Conservation (phyloP, 2,329 filamentous ascomycete species). For the Aspergillus alliaceus region DNA sequence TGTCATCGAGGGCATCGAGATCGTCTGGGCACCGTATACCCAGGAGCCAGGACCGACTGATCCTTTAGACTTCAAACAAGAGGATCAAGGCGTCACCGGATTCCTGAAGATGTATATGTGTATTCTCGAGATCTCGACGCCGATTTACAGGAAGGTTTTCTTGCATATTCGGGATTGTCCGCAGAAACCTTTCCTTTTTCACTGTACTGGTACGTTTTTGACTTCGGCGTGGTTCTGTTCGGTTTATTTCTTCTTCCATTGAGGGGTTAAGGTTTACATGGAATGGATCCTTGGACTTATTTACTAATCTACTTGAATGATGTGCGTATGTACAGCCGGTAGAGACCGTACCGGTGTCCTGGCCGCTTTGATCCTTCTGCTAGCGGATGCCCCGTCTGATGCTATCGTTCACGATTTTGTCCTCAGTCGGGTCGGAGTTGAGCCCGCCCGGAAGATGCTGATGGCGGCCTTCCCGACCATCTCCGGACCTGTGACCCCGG, state of each 20-base stretch:
- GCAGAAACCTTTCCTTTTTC: constrained; percentile 59
- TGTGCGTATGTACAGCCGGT: constrained; percentile 68
- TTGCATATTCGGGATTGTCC: constrained; percentile 53
- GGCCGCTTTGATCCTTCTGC: constrained; percentile 64
- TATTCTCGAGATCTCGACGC: constrained; percentile 64
- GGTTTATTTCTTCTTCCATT: background rate
- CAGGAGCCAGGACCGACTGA: constrained; percentile 44
- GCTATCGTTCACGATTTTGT: constrained; percentile 66
- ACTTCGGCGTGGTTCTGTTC: too few relatives aligned
- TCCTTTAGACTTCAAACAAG: constrained; percentile 37
- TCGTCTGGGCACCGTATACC: constrained; percentile 49
- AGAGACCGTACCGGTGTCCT: constrained; percentile 76
- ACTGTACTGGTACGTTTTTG: constrained; percentile 52
- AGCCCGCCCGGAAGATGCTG: constrained; percentile 24
- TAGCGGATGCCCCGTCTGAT: constrained; percentile 61
- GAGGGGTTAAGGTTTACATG: too few relatives aligned
- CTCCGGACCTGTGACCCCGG: constrained; percentile 17
- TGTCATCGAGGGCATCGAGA: constrained; percentile 57
- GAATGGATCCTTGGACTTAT: too few relatives aligned
- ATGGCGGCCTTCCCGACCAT: constrained; percentile 17
- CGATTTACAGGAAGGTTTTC: constrained; percentile 61
- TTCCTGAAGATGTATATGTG: constrained; percentile 68
- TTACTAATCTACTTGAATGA: too few relatives aligned
- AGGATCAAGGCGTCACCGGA: constrained; percentile 59
- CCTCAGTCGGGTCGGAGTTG: constrained; percentile 25